Conservation (phyloP, 164 flowering plant species). For the Vitis rotundifolia region DNA sequence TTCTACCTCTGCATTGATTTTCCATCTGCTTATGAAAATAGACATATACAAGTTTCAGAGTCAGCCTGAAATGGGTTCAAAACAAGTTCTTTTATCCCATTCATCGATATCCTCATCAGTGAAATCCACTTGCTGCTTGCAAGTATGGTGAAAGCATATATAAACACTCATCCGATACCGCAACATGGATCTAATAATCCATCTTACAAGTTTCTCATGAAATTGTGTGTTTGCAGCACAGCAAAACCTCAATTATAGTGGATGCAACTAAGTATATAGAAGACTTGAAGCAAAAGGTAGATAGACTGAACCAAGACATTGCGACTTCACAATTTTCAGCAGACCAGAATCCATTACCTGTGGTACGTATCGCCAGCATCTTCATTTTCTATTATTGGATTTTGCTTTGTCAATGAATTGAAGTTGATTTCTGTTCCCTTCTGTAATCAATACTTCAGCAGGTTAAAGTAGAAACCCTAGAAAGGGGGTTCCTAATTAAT, state of each 20-base stretch:
- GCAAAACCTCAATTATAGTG: slow-evolving; percentile 40
- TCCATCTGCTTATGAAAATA: too few relatives aligned
- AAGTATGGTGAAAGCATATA: too few relatives aligned
- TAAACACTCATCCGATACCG: too few relatives aligned
- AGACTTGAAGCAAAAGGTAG: slow-evolving; percentile 47
- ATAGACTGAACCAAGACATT: slow-evolving; percentile 33
- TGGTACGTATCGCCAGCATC: slow-evolving; percentile 23
- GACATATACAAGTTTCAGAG: too few relatives aligned
- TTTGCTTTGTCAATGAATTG: background rate
- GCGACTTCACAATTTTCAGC: slow-evolving; percentile 23
- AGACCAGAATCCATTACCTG: slow-evolving; percentile 30
- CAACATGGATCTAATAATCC: too few relatives aligned
- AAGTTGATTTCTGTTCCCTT: background rate
- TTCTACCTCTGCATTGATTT: too few relatives aligned
- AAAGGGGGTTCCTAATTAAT: slow-evolving; percentile 65
- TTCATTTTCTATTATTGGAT: background rate
- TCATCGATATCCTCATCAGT: too few relatives aligned
- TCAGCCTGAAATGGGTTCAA: too few relatives aligned
- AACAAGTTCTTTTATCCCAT: too few relatives aligned
- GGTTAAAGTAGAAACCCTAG: slow-evolving; percentile 69
- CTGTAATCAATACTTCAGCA: slow-evolving; percentile 21
- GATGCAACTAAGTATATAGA: slow-evolving; percentile 48
- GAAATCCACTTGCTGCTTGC: too few relatives aligned
- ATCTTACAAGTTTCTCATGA: background rate
- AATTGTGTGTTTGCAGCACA: slow-evolving; percentile 20